These are phyloP conservation scores for Thuja plicata DNA, from an alignment of 83 land plant genomes.

Conservation along the genomic window DNA sequence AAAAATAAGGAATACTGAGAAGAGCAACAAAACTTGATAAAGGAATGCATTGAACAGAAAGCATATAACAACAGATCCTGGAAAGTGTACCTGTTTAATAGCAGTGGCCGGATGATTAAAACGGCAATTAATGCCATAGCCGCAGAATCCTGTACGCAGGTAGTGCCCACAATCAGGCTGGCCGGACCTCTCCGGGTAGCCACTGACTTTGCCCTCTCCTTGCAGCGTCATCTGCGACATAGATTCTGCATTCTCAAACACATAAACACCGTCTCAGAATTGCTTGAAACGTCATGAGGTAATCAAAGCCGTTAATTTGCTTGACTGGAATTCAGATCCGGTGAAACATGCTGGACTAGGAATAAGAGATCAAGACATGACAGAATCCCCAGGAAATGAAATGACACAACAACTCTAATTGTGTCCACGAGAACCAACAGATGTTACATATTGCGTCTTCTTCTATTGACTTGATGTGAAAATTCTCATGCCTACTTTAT, in stretches of 20 bases:
- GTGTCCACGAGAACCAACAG: neutral
- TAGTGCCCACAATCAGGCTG: conserved; percentile 57
- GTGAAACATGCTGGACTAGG: neutral
- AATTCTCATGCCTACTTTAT: neutral
- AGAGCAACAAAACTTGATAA: no score
- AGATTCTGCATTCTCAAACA: conserved; percentile 27
- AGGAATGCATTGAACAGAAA: no score
- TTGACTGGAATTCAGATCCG: neutral
- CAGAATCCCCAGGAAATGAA: neutral
- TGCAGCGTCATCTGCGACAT: conserved; percentile 37
- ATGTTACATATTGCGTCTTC: neutral
- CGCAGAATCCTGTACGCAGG: conserved; percentile 66
- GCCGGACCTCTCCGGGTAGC: conserved; percentile 57
- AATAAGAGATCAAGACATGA: neutral
- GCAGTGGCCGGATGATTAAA: conserved; percentile 51
- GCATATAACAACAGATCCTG: neutral
- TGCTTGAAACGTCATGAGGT: neutral
- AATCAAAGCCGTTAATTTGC: neutral
- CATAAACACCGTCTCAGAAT: neutral
- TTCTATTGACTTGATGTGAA: neutral
- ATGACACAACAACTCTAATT: neutral
- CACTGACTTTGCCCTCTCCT: conserved; percentile 10
- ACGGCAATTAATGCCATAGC: conserved; percentile 66
- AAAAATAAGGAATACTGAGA: no score
- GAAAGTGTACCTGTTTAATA: neutral